These are phyloP conservation scores for Saturnispora halmiae DNA, from an alignment of 805 yeast genomes.

Conservation along the genomic window DNA sequence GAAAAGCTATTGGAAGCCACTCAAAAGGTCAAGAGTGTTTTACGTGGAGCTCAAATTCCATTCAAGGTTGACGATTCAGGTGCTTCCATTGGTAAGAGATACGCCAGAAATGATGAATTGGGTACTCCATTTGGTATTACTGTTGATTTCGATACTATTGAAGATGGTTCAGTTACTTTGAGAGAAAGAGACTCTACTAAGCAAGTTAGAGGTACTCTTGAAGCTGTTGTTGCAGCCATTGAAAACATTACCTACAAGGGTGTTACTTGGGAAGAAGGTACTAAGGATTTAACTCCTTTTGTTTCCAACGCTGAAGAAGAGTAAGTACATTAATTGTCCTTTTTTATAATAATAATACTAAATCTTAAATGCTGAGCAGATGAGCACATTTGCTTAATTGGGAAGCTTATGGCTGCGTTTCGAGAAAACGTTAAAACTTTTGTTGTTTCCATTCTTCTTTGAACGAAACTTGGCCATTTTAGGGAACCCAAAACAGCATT, in stretches of 20 bases:
- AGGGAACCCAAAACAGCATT: no score
- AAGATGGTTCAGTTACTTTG: conserved; percentile 81
- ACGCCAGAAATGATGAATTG: conserved; percentile 95
- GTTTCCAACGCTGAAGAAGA: conserved; percentile 52
- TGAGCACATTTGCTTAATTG: background rate
- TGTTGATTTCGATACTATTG: conserved; percentile 85
- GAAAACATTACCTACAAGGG: conserved; percentile 68
- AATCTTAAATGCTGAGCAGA: conserved; percentile 1
- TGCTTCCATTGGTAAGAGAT: conserved; percentile 96
- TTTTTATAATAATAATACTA: background rate
- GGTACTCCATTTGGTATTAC: conserved; percentile 99
- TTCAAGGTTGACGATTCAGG: conserved; percentile 95
- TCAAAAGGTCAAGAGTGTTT: conserved; percentile 53
- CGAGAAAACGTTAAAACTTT: no score
- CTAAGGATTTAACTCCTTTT: conserved; percentile 60
- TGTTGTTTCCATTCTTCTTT: background rate
- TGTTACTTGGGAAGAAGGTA: conserved; percentile 78
- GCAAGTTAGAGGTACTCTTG: conserved; percentile 88
- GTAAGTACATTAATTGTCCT: conserved; percentile 1
- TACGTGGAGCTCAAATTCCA: conserved; percentile 78
- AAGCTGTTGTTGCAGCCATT: conserved; percentile 62
- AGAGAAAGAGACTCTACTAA: conserved; percentile 96
- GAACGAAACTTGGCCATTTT: background rate
- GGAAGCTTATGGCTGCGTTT: background rate
- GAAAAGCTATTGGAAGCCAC: conserved; percentile 71